Conservation (phyloP, 163 green algal species). For the Prototheca stagnorum region DNA sequence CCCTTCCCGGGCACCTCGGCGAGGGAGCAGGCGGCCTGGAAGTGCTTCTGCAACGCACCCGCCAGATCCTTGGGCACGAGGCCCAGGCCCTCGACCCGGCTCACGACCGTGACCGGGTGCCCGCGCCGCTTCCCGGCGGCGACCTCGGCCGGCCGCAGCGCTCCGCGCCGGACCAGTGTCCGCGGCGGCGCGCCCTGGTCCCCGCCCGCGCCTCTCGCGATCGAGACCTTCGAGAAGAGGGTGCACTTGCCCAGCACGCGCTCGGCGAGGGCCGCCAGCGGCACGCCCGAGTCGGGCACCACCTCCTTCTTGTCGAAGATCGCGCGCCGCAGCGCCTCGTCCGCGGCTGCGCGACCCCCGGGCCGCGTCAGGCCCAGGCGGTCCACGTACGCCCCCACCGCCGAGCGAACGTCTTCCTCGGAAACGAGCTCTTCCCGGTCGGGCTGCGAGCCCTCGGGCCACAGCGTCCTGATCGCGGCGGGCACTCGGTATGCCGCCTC, state of each 20-base stretch:
- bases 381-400: neutral
- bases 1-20: conserved; percentile 31
- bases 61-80: conserved; percentile 10
- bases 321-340: conserved; percentile 20
- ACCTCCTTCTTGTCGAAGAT: conserved; percentile 36
- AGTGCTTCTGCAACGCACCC: conserved; percentile 21
- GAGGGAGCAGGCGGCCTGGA: conserved; percentile 22
- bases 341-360: conserved; percentile 2
- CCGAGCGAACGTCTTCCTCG: conserved; percentile 6
- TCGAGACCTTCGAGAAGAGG: no score
- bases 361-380: neutral
- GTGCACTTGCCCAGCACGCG: conserved; percentile 30
- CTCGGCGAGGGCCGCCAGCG: conserved; percentile 3
- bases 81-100: conserved; percentile 20
- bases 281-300: conserved; percentile 4
- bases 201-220: conserved; percentile 16
- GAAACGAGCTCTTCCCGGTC: conserved; percentile 27
- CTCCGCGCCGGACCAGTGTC: conserved; percentile 20
- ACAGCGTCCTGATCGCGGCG: conserved; percentile 21
- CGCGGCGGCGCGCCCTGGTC: conserved; percentile 1
- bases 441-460: conserved; percentile 2
- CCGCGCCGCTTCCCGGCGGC: conserved; percentile 2
- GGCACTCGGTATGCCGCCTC: conserved; percentile 16
- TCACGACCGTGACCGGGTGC: conserved; percentile 10
- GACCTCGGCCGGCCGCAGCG: conserved; percentile 5